These are phyloP conservation scores for Wallacemonas sp. DNA, from an alignment of 208 protist species.

Conservation along the genomic window DNA sequence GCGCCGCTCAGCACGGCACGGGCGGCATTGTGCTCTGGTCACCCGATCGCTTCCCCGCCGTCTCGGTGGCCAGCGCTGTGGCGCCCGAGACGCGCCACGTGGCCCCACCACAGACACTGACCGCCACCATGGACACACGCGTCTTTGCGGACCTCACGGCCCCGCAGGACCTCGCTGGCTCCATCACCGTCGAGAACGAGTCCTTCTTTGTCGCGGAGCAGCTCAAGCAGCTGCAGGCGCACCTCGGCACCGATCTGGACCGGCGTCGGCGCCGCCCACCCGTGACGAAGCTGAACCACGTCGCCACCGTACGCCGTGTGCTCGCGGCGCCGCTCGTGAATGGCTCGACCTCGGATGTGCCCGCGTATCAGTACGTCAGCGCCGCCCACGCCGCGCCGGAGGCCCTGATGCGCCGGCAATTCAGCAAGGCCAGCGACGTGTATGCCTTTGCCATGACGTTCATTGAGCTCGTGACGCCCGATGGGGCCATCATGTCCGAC, in stretches of 20 bases:
- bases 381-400: slow-evolving; percentile 72
- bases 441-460: slow-evolving; percentile 88
- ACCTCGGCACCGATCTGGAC: slow-evolving; percentile 15
- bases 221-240: slow-evolving; percentile 34
- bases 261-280: slow-evolving; percentile 23
- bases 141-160: neutral
- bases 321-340: slow-evolving; percentile 16
- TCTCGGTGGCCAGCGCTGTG: neutral
- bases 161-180: neutral
- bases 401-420: slow-evolving; percentile 39
- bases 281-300: slow-evolving; percentile 42
- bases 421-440: slow-evolving; percentile 71
- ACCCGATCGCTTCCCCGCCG: slow-evolving; percentile 2
- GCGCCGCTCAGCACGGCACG: neutral
- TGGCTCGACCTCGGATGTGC: slow-evolving; percentile 20
- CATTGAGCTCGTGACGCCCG: slow-evolving; percentile 65
- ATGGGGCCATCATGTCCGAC: slow-evolving; percentile 50
- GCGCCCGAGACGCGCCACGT: slow-evolving; percentile 6
- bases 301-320: slow-evolving; percentile 31
- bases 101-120: slow-evolving; percentile 8
- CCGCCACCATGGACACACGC: neutral
- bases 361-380: slow-evolving; percentile 49
- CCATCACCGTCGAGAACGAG: slow-evolving; percentile 6
- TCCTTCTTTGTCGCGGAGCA: slow-evolving; percentile 15
- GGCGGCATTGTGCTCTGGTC: slow-evolving; percentile 12